These are phyloP conservation scores for Gymnopilus dilepis DNA, from an alignment of 768 basidiomycete species.

Conservation along the genomic window DNA sequence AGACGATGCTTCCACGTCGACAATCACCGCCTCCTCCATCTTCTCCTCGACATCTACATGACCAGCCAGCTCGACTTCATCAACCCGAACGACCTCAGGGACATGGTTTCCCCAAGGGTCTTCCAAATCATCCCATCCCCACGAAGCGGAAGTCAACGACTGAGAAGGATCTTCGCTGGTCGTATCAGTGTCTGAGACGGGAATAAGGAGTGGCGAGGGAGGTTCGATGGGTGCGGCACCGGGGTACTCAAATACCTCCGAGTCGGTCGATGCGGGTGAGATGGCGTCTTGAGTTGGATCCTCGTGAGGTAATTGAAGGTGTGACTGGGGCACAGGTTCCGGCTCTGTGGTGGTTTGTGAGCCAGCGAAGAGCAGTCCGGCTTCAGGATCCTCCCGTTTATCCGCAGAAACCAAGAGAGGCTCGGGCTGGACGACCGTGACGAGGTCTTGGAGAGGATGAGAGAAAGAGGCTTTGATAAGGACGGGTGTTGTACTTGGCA, in stretches of 20 bases:
- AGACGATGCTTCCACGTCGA: background rate
- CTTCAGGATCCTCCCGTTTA: no score
- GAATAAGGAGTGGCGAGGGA: background rate
- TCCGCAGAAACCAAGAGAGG: background rate
- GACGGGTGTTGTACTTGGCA: background rate
- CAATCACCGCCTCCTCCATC: background rate
- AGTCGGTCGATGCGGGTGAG: background rate
- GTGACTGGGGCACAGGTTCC: no score
- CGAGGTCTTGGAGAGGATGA: slow-evolving; percentile 10
- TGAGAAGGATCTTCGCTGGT: no score
- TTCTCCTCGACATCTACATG: background rate
- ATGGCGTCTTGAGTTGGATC: background rate
- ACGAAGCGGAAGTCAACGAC: background rate
- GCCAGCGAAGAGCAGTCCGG: no score
- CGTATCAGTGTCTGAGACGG: background rate
- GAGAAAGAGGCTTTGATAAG: slow-evolving; percentile 6
- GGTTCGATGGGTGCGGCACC: background rate
- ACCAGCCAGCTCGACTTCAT: no score
- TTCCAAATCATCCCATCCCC: slow-evolving; percentile 13
- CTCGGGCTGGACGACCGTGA: background rate
- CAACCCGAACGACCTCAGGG: background rate
- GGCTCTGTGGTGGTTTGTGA: no score
- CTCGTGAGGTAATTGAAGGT: no score
- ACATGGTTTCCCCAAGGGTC: slow-evolving; percentile 19
- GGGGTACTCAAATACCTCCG: background rate